Evolutionary conservation across 306 rosid species (phyloP), one percentile per base, ranked within the genome.

Genomic region (Rosa persica): DNA sequence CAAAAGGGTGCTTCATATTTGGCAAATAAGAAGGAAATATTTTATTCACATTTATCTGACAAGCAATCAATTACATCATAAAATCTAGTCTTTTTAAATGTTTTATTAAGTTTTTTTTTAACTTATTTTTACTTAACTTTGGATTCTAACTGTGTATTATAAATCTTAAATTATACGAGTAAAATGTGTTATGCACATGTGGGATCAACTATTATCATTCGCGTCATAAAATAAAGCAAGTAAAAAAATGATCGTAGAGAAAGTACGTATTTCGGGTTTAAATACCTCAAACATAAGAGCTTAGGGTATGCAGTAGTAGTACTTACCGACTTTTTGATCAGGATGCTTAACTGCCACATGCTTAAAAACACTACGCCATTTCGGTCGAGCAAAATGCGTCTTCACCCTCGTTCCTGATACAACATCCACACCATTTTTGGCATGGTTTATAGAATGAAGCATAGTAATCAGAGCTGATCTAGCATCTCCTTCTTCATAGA

Each of bases 401-500:
- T 90, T 94, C 22, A 90, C 92, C 68, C 90, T 88, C 5, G 93
- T 94, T 12, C 96, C 96, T 0, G 97, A 94, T 75, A 94, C 93
- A 0, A 94, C 81, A 68, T 94, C 95, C 5, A 92, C 87, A 12
- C n/a, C n/a, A n/a, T n/a, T n/a, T n/a, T n/a, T n/a, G n/a, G 97
- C 97, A 76, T 92, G 96, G 49, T 94, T 91, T 2, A 92, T 82
- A 5, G 93, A 87, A 30, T 94, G 97, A 76, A 93, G 98, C 98
- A 93, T 93, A 0, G 98, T 88, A 81, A 89, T 91, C 73, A 89
- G 81, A 61, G 97, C 98, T 0, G 98, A 93, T 27, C 97, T 83
- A 66, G 96, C 93, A 76, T 93, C 97, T n/a, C 98, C 98, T 85
- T 91, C 97, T 80, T 93, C 97, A 52, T 92, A 94, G 68, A 90